Conservation (phyloP, 2,329 filamentous ascomycete species). For the Hirsutella rhossiliensis region DNA sequence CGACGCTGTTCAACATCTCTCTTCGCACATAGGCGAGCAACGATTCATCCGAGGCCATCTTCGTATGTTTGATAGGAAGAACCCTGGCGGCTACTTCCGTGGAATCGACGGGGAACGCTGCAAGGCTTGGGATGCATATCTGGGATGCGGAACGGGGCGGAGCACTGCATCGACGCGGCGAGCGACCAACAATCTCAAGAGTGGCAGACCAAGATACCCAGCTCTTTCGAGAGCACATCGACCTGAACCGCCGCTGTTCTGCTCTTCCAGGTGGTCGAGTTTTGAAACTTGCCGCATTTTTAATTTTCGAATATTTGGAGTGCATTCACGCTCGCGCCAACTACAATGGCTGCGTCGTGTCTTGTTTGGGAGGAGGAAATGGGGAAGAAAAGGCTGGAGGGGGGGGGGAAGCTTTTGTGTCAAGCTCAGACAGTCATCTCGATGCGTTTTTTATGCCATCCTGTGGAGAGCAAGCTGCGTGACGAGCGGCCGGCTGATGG, state of each 20-base stretch:
- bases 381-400: background rate
- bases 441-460: background rate
- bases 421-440: background rate
- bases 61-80: too few relatives aligned
- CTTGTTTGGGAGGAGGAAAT: background rate
- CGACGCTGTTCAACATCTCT: conserved; percentile 7
- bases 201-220: conserved; percentile 27
- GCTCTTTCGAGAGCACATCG: conserved; percentile 24
- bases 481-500: too few relatives aligned
- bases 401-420: background rate
- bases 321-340: background rate
- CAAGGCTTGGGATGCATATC: background rate
- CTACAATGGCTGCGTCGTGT: background rate
- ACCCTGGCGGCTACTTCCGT: too few relatives aligned
- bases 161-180: background rate
- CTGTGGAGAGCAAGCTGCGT: background rate
- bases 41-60: conserved; percentile 11
- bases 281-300: conserved; percentile 1
- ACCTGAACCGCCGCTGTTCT: conserved; percentile 18
- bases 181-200: conserved; percentile 6
- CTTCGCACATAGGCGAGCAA: conserved; percentile 14
- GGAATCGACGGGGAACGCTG: background rate
- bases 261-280: conserved; percentile 9
- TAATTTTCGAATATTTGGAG: background rate
- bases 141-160: background rate